A percentile compares a stretch with the other conserved stretches of the same genome.
Evolutionary conservation across 805 yeast genomes (phyloP).

Genomic region (Blastobotrys muscicola): DNA sequence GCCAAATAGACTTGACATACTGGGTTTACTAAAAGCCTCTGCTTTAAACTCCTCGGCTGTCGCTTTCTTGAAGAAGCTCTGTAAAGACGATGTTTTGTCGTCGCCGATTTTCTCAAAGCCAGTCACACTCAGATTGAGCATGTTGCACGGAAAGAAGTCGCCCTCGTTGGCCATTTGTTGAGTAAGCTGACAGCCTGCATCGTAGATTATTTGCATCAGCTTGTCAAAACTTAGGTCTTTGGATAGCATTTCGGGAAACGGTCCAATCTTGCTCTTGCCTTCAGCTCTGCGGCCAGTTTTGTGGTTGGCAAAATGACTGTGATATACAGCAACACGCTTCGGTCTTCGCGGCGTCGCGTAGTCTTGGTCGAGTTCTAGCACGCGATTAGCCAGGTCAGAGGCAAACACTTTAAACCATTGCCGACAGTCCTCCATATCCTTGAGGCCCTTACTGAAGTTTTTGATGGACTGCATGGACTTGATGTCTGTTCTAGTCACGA

Average conservation of each 20-base stretch:
- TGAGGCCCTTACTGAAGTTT: conserved; percentile 55
- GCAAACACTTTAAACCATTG: conserved; percentile 80
- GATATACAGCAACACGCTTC: conserved; percentile 37
- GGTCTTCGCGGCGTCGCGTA: conserved; percentile 39
- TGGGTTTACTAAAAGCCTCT: not conserved
- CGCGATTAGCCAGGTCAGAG: conserved; percentile 64
- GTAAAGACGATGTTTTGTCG: not conserved
- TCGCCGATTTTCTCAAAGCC: conserved; percentile 1
- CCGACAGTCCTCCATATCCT: conserved; percentile 43
- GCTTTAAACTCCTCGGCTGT: not conserved
- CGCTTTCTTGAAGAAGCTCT: not conserved
- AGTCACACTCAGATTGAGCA: conserved; percentile 1
- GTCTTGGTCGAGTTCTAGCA: conserved; percentile 70
- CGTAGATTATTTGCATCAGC: not conserved
- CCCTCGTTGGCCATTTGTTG: not conserved
- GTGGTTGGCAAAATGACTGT: conserved; percentile 23
- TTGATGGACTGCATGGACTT: conserved; percentile 88
- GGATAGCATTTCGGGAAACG: conserved; percentile 9
- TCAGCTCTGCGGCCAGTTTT: conserved; percentile 7
- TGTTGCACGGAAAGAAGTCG: conserved; percentile 1
- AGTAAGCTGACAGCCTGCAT: conserved; percentile 3
- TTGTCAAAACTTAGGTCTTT: conserved; percentile 5
- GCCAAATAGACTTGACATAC: not conserved
- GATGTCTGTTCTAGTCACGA: conserved; percentile 49
- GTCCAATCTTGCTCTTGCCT: conserved; percentile 16